These are phyloP conservation scores for Colletotrichum agaves DNA, from an alignment of 2,329 filamentous ascomycete genomes.

Conservation along the genomic window DNA sequence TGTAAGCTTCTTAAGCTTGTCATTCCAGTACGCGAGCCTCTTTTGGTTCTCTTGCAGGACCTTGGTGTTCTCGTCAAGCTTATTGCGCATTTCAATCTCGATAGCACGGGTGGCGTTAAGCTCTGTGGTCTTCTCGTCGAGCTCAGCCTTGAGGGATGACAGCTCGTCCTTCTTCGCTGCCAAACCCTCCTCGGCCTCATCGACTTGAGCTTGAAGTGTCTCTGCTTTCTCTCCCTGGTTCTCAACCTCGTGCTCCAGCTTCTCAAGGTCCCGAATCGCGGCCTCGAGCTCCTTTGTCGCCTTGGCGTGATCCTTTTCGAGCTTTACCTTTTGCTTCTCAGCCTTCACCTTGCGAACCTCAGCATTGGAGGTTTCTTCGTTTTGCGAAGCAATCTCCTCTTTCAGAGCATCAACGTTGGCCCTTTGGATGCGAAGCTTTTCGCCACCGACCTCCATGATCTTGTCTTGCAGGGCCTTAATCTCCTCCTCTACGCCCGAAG, in stretches of 20 bases:
- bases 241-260: constrained; percentile 80
- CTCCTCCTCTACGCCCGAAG: constrained; percentile 89
- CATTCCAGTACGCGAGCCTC: constrained; percentile 85
- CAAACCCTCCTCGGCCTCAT: constrained; percentile 84
- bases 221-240: constrained; percentile 81
- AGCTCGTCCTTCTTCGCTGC: constrained; percentile 84
- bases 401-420: constrained; percentile 90
- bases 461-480: constrained; percentile 94
- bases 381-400: constrained; percentile 82
- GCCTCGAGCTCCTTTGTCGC: constrained; percentile 82
- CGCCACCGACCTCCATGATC: constrained; percentile 98
- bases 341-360: constrained; percentile 93
- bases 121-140: constrained; percentile 86
- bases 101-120: constrained; percentile 88
- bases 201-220: constrained; percentile 76
- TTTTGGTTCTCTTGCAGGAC: constrained; percentile 86
- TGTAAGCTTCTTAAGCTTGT: constrained; percentile 85
- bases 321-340: constrained; percentile 89
- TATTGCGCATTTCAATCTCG: constrained; percentile 98
- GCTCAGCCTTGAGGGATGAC: constrained; percentile 79
- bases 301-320: constrained; percentile 83
- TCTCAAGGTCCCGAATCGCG: constrained; percentile 77
- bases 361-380: constrained; percentile 84
- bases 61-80: constrained; percentile 96
- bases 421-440: constrained; percentile 89